Conservation (phyloP, 2,329 filamentous ascomycete genomes). For the Talaromyces sp. region DNA sequence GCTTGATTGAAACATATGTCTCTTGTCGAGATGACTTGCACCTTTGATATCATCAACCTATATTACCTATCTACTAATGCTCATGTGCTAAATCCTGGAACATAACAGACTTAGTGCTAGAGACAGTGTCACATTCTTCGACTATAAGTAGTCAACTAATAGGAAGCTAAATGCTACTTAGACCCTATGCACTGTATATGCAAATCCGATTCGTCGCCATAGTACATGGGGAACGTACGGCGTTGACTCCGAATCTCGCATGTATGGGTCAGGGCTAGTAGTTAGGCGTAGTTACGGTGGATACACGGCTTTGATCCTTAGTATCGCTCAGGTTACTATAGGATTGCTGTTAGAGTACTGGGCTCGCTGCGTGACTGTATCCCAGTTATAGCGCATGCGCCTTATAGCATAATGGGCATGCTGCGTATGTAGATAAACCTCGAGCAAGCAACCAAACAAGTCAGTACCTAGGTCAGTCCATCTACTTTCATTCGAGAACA, state of each 20-base stretch:
- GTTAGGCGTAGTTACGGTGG: not conserved
- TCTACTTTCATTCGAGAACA: not conserved
- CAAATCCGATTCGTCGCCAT: not conserved
- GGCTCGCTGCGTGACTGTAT: too few relatives aligned
- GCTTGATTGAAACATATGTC: not conserved
- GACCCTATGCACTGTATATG: not conserved
- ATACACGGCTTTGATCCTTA: not conserved
- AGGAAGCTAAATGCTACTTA: not conserved
- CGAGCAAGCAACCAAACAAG: not conserved
- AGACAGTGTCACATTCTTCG: not conserved
- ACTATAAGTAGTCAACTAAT: not conserved
- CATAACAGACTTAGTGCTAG: not conserved
- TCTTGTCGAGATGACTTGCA: not conserved
- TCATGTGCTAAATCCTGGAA: not conserved
- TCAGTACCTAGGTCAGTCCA: not conserved
- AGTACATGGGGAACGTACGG: not conserved
- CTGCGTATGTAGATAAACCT: not conserved
- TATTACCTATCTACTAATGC: not conserved
- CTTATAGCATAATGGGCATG: too few relatives aligned
- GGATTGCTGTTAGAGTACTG: too few relatives aligned
- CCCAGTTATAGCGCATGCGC: too few relatives aligned
- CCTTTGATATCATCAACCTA: not conserved
- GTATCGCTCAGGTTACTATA: too few relatives aligned
- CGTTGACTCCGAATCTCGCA: not conserved
- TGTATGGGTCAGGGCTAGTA: not conserved